Conservation (phyloP, 768 basidiomycete genomes). For the Boletus reticuloceps region DNA sequence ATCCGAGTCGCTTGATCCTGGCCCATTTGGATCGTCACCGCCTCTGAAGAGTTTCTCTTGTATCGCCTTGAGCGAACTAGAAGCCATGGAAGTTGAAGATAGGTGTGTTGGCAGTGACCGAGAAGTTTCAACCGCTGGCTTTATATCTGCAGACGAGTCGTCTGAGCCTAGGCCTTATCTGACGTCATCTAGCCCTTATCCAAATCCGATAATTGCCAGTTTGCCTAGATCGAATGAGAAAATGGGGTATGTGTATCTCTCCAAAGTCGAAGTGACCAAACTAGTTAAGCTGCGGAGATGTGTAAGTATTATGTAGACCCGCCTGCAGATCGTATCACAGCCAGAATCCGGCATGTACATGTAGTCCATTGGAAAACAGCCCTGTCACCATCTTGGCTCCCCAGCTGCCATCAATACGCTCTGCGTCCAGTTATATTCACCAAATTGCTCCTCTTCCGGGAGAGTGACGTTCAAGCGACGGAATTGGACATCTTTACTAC, state of each 20-base stretch:
- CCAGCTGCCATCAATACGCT: slow-evolving; percentile 74
- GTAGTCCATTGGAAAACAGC: slow-evolving; percentile 8
- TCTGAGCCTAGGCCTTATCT: slow-evolving; percentile 8
- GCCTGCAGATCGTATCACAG: slow-evolving; percentile 31
- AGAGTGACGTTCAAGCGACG: slow-evolving; percentile 27
- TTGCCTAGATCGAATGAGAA: not conserved
- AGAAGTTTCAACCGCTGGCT: not conserved
- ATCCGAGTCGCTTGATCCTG: slow-evolving; percentile 23
- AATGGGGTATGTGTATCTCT: slow-evolving; percentile 23
- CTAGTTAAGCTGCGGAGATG: slow-evolving; percentile 14
- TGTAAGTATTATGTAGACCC: slow-evolving; percentile 21
- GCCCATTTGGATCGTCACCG: slow-evolving; percentile 23
- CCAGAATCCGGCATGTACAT: slow-evolving; percentile 18
- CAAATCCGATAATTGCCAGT: slow-evolving; percentile 7
- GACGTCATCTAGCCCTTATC: slow-evolving; percentile 20
- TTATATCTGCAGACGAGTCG: slow-evolving; percentile 3
- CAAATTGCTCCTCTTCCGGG: slow-evolving; percentile 38
- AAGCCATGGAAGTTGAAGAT: slow-evolving; percentile 35
- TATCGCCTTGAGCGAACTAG: slow-evolving; percentile 54
- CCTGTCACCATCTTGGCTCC: slow-evolving; percentile 34
- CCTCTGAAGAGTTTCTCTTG: slow-evolving; percentile 73
- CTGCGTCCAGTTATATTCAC: slow-evolving; percentile 68
- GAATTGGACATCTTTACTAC: slow-evolving; percentile 21
- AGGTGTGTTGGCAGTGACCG: slow-evolving; percentile 1
- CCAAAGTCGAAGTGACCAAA: slow-evolving; percentile 11